Percentiles rank a stretch among this genome's conserved stretches.
phyloP scores from a whole-genome alignment of 345 rosid species.

The Rhodamnia rubescens region DNA sequence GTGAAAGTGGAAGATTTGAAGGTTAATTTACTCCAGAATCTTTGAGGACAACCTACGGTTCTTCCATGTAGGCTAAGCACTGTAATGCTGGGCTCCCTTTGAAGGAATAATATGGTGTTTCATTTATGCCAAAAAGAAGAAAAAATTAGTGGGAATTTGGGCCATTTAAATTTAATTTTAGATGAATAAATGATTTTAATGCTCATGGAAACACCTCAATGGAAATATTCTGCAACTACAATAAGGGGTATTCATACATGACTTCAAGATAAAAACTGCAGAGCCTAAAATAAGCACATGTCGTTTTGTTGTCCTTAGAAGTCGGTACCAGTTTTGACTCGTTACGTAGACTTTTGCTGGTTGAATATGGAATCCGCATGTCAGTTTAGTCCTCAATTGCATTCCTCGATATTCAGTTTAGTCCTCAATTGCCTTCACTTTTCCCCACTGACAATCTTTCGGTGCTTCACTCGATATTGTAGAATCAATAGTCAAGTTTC shows the following conservation, averaged over 20 bases:
- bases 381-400: neutral
- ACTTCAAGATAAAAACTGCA: neutral
- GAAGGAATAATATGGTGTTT: neutral
- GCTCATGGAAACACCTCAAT: neutral
- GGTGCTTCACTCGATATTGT: slow-evolving; percentile 3
- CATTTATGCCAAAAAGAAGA: neutral
- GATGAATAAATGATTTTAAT: neutral
- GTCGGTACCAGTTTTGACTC: neutral
- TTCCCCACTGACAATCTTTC: neutral
- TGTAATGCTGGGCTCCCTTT: neutral
- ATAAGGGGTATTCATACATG: neutral
- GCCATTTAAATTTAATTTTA: neutral
- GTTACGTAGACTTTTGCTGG: neutral
- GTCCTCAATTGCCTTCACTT: neutral
- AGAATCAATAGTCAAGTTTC: slow-evolving; percentile 42
- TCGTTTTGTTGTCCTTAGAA: neutral
- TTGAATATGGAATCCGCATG: neutral
- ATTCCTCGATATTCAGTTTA: neutral
- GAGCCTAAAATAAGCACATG: neutral
- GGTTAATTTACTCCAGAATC: slow-evolving; percentile 19
- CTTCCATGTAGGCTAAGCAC: neutral
- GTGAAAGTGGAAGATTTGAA: slow-evolving; percentile 28
- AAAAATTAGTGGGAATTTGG: neutral
- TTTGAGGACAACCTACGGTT: no score
- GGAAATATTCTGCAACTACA: neutral